Conservation (phyloP, 2,329 filamentous ascomycete genomes). For the Biscogniauxia mediterranea region DNA sequence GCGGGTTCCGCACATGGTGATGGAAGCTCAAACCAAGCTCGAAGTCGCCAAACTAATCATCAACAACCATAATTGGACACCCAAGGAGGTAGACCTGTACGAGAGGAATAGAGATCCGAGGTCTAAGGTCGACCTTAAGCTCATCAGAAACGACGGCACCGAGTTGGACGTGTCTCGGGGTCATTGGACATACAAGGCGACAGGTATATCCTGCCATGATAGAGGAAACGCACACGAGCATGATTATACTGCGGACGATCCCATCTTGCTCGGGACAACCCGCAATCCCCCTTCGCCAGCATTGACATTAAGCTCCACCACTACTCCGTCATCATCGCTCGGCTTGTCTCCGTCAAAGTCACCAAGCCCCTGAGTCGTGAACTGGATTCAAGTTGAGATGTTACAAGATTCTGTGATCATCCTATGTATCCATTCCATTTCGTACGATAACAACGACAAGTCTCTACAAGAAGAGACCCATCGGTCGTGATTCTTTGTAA, state of each 20-base stretch:
- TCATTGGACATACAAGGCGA: conserved; percentile 18
- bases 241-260: not conserved
- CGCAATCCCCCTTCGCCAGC: not conserved
- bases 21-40: conserved; percentile 32
- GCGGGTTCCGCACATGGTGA: conserved; percentile 40
- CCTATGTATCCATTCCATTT: not conserved
- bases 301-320: not conserved
- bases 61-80: conserved; percentile 43
- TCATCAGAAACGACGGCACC: conserved; percentile 18
- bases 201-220: conserved; percentile 1
- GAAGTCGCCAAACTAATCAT: conserved; percentile 43
- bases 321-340: conserved; percentile 1
- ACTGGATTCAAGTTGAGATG: not conserved
- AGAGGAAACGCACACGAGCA: not conserved
- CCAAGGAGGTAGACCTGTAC: conserved; percentile 27
- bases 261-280: conserved; percentile 1
- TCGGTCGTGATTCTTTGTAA: not conserved
- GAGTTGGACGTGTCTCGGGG: conserved; percentile 19
- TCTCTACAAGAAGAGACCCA: not conserved
- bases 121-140: conserved; percentile 17
- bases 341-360: conserved; percentile 8
- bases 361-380: not conserved
- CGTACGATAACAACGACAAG: not conserved
- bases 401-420: not conserved
- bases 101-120: conserved; percentile 23